Evolutionary conservation across 345 rosid genomes (phyloP), one percentile per base, ranked within the genome.

Genomic region (Bruguiera gymnorhiza): DNA sequence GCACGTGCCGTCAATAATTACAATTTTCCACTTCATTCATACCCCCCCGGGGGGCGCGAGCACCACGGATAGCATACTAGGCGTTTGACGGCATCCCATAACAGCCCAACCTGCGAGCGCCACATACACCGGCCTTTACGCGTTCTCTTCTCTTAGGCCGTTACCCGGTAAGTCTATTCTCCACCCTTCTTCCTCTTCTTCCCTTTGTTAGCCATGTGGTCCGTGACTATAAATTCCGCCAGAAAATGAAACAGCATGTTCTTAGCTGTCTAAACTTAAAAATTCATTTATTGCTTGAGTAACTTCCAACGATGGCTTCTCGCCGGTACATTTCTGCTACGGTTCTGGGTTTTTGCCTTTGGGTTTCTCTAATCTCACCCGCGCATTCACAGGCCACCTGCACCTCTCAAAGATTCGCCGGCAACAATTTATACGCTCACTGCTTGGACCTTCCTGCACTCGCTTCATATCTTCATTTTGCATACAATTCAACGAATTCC

Each of bases 371-470:
- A 32, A 48, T 69, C 39, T 50, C 60, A 32, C 65, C 53, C 16
- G 48, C 60, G 2, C 29, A 2, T 9, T 68, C 78, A 6, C 73
- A 69, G 29, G 18, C 50, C 18, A 56, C 43, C 56, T 74, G 78
- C 37, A 20, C 52, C 3, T 46, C 73, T 1, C 73, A 62, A 24
- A 74, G 29, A 18, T 68, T 68, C 65, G 10, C 53, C 18, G n/a
- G 29, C 65, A 70, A 71, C 59, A 27, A 59, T 5, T 15, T 71
- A 2, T 76, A 71, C 50, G 59, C 72, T 8, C 63, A 76, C 60
- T 76, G 79, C 57, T 5, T 76, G 13, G 79, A 76, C 75, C 76
- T 76, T n/a, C 75, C 79, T 6, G 31, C 68, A 2, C 79, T 76
- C 53, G 23, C 60, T 70, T 67, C 79, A 6, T 71, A 60, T 23